Base-by-base conservation (phyloP, 495 filamentous ascomycete genomes). In the Aspergillus sparsus region DNA sequence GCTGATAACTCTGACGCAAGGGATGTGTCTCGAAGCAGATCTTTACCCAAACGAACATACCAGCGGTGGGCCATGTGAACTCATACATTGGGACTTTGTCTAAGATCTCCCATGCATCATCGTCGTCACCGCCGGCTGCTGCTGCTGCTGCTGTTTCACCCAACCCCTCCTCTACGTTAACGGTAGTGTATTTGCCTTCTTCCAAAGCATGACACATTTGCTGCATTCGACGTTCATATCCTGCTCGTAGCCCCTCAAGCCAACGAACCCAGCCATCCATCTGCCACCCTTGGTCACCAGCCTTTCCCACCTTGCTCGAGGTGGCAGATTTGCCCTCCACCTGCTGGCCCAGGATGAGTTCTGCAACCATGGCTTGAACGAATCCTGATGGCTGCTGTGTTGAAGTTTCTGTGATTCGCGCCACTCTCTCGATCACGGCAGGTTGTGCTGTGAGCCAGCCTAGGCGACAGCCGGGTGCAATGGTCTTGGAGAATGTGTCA, bases 1-100 rank as follows among this genome's bases (percentile, higher is more conserved):
- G 61, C 11, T 71, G 69, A 61, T 77, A 74, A 32, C 74, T 72
- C 7, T 77, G 74, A 39, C 72, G 83, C 18, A 96, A 77, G 8
- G 92, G 91, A 64, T 98, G 93, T 0, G 73, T 75, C 11, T 87
- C 79, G 58, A 93, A 83, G 46, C 82, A 70, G 21, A 94, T 64
- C 16, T 83, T 77, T 0, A 96, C 62, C 93, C 93, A 98, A 21
- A 94, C 71, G 69, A 96, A 97, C 93, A 97, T 97, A 62, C 93
- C 93, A 13, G 86, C 93, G n/a, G 86, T 82, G 1, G 93, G 93
- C 80, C 86, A 88, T 49, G 77, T 67, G 67, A 94, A 97, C 49
- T 84, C 77, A 70, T 84, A 91, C 65, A 96, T 84, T 36, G 79
- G 75, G 0, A 81, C 83, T 65, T 88, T 89, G 45, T 85, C 82